phyloP scores from a whole-genome alignment of 164 flowering plant species.

The Vitis vinifera region ASM3070453v1 NC_081811.1:12443001-12443500 shows the following conservation, averaged over 20 bases:
- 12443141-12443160: constrained; percentile 54
- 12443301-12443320: too few relatives aligned
- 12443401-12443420: too few relatives aligned
- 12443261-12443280: too few relatives aligned
- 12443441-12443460: too few relatives aligned
- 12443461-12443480: constrained; percentile 49
- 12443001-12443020: constrained; percentile 4
- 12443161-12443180: not conserved
- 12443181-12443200: not conserved
- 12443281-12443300: too few relatives aligned
- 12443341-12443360: too few relatives aligned
- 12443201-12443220: not conserved
- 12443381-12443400: too few relatives aligned
- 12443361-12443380: too few relatives aligned
- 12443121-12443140: constrained; percentile 59
- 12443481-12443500: constrained; percentile 59
- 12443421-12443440: too few relatives aligned
- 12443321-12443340: too few relatives aligned
- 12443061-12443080: constrained; percentile 9
- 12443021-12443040: not conserved
- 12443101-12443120: constrained; percentile 83
- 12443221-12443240: too few relatives aligned
- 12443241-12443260: too few relatives aligned
- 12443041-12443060: not conserved
- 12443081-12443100: constrained; percentile 76